phyloP scores from a whole-genome alignment of 257 asterid genomes.

The Ophiorrhiza pumila region DNA sequence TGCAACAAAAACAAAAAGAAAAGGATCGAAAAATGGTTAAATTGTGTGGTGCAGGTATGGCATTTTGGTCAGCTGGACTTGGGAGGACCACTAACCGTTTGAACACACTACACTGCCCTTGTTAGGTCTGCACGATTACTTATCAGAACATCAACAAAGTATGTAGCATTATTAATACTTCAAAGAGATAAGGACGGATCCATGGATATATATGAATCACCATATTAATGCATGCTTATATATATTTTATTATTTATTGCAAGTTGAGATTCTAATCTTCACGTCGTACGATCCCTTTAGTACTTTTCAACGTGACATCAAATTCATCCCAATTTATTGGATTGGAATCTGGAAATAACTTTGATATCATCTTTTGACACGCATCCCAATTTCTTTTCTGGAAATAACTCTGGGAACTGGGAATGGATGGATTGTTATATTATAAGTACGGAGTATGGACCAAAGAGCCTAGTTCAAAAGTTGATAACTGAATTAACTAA shows the following conservation, averaged over 20 bases:
- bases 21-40: too few relatives aligned
- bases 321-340: conserved; percentile 11
- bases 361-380: conserved; percentile 8
- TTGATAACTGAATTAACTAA: not conserved
- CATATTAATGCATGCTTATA: too few relatives aligned
- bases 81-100: not conserved
- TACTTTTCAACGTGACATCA: conserved; percentile 6
- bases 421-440: too few relatives aligned
- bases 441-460: too few relatives aligned
- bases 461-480: not conserved
- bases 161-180: not conserved
- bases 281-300: not conserved
- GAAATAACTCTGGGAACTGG: too few relatives aligned
- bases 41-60: too few relatives aligned
- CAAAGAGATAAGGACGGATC: not conserved
- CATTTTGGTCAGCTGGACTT: too few relatives aligned
- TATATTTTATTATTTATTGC: too few relatives aligned
- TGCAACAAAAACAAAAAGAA: too few relatives aligned
- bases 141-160: conserved; percentile 5
- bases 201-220: too few relatives aligned
- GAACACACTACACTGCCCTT: not conserved
- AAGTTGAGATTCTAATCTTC: not conserved
- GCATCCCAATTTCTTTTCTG: conserved; percentile 8
- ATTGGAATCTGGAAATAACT: not conserved
- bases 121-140: not conserved